A percentile compares a stretch with the other conserved stretches of the same genome.
These are phyloP conservation scores for Yamadazyma pseudoaaseri DNA, from an alignment of 1,139 yeast genomes.

Conservation along the genomic window DNA sequence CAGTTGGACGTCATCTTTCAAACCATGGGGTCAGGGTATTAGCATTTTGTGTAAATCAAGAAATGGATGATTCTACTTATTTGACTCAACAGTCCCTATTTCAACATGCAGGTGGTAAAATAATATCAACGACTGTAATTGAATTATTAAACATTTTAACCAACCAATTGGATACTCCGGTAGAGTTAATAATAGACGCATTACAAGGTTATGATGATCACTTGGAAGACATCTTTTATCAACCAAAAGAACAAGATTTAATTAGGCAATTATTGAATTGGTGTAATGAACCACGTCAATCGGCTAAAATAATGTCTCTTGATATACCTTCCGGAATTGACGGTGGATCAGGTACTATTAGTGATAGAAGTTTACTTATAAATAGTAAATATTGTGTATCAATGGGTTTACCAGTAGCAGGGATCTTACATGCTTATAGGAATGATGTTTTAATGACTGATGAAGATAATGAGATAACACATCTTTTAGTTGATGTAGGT, in stretches of 20 bases:
- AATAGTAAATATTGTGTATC: conserved; percentile 59
- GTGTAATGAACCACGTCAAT: conserved; percentile 58
- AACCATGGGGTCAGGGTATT: conserved; percentile 74
- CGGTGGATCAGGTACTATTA: conserved; percentile 71
- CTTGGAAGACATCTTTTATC: conserved; percentile 48
- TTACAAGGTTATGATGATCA: conserved; percentile 81
- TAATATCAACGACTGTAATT: conserved; percentile 32
- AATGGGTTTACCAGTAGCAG: conserved; percentile 72
- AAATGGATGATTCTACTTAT: conserved; percentile 27
- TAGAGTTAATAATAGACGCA: conserved; percentile 77
- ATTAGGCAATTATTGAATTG: conserved; percentile 45
- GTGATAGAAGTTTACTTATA: conserved; percentile 30
- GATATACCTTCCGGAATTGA: conserved; percentile 87
- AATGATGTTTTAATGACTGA: conserved; percentile 27
- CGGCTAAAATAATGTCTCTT: conserved; percentile 59
- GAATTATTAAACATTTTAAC: conserved; percentile 31
- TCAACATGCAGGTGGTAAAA: conserved; percentile 47
- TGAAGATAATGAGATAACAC: conserved; percentile 40
- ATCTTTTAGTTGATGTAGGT: conserved; percentile 68
- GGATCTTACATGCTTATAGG: conserved; percentile 61
- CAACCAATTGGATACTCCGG: conserved; percentile 63
- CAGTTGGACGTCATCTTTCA: conserved; percentile 76
- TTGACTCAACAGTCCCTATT: conserved; percentile 53
- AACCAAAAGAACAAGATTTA: conserved; percentile 41
- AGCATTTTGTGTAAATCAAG: conserved; percentile 48